phyloP scores from a whole-genome alignment of 306 rosid species.

The Sicyos baderoa region DNA sequence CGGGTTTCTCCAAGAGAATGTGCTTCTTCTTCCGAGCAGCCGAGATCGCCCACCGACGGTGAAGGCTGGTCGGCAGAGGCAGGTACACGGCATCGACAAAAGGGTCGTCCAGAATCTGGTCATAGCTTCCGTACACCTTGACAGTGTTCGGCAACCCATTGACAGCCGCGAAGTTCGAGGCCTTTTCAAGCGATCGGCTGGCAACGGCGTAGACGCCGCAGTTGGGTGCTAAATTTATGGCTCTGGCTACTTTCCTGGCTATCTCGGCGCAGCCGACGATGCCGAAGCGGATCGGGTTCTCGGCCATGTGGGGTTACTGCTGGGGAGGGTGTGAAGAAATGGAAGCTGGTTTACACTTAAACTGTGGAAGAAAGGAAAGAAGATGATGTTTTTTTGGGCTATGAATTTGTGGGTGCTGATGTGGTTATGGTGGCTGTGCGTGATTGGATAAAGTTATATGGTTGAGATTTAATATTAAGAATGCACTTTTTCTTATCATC shows the following conservation, averaged over 20 bases:
- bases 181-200: constrained; percentile 64
- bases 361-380: background rate
- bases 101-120: constrained; percentile 52
- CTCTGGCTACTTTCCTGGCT: constrained; percentile 68
- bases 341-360: background rate
- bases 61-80: constrained; percentile 64
- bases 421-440: background rate
- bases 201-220: constrained; percentile 48
- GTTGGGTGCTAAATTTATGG: constrained; percentile 51
- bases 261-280: constrained; percentile 61
- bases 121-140: constrained; percentile 54
- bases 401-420: background rate
- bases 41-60: constrained; percentile 51
- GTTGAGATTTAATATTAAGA: background rate
- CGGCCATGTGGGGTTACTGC: background rate
- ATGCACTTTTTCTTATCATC: background rate
- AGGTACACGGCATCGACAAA: constrained; percentile 62
- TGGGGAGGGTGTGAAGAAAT: background rate
- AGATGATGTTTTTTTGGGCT: background rate
- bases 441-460: constrained; percentile 7
- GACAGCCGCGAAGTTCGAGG: constrained; percentile 38
- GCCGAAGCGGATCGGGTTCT: constrained; percentile 42
- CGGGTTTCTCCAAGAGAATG: constrained; percentile 66
- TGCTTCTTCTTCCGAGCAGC: constrained; percentile 75
- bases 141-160: constrained; percentile 27